These are phyloP conservation scores for Cladosporium sp. DNA, from an alignment of 2,329 filamentous ascomycete species.

Conservation along the genomic window DNA sequence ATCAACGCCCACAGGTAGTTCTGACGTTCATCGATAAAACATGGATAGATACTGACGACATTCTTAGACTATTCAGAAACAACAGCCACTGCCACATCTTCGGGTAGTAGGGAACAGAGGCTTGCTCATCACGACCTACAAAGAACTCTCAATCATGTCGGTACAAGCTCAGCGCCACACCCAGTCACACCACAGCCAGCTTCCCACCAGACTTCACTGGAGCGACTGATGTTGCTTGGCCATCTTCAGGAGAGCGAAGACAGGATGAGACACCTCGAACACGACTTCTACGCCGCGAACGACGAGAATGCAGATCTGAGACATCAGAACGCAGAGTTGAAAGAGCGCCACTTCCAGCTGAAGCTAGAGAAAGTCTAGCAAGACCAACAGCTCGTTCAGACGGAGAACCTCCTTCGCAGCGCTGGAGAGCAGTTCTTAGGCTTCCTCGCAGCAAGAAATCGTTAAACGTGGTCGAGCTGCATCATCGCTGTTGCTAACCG, in stretches of 20 bases:
- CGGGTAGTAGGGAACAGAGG: background rate
- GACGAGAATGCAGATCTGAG: background rate
- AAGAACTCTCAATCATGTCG: background rate
- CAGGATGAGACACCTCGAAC: background rate
- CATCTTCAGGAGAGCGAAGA: background rate
- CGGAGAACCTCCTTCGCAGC: background rate
- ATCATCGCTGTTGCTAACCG: background rate
- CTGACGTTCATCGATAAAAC: background rate
- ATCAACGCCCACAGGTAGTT: background rate
- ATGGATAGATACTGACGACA: background rate
- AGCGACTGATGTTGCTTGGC: background rate
- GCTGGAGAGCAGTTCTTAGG: background rate
- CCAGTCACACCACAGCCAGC: background rate
- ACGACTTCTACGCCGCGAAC: background rate
- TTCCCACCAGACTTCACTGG: background rate
- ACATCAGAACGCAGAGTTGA: background rate
- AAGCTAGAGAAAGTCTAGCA: background rate
- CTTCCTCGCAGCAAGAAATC: background rate
- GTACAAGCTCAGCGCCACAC: background rate
- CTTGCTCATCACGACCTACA: background rate
- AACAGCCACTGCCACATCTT: background rate
- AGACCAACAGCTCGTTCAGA: background rate
- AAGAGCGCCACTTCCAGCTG: background rate
- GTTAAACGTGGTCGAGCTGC: background rate
- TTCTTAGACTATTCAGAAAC: background rate